Base-by-base conservation (phyloP, 345 rosid genomes). In the Clausena lansium region DNA sequence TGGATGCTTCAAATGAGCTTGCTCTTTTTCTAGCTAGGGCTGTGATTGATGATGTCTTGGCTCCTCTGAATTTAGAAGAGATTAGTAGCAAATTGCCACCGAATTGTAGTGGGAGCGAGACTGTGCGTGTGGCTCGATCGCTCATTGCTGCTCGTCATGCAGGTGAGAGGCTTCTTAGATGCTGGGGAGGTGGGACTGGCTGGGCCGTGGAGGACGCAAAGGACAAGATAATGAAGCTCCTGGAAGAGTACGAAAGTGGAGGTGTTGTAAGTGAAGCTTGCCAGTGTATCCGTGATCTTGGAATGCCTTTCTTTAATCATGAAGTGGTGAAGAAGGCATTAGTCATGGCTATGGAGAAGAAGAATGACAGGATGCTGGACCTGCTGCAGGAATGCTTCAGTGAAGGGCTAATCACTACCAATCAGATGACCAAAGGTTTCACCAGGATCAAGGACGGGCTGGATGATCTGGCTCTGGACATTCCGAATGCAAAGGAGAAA, bases 261-360 rank as follows among this genome's bases (percentile, higher is more conserved):
- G 98, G 99, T 28, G 99, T 90, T 19, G 89, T 92, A 19, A 82
- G 84, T n/a, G 99, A 96, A 76, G 99, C 99, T 64, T 94, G 98
- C 83, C 98, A 89, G 79, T 97, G 99, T 68, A 97, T 97, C 60
- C 94, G 99, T 1, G 99, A 97, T 67, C 87, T 97, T 9, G 98
- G 93, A 58, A 97, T 97, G 99, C 96, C 98, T 5, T 97, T 97
- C 85, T 97, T 93, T 76, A 94, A 97, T 85, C 98, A 97, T 74
- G 99, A 97, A 80, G 99, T 97, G 25, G 99, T 94, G 80, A 97
- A 97, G 92, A 97, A 97, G 83, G 99, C 99, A 54, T 47, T 97
- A 85, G 97, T 94, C 39, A 94, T 97, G 98, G 99, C 99, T 22
- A 97, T 97, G 99, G 99, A 94, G 91, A 97, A 93, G 92, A 89